Percentiles rank a stretch among this genome's conserved stretches.
Evolutionary conservation across 2,329 filamentous ascomycete genomes (phyloP).

Genomic region (Hansfordia pulvinata): DNA sequence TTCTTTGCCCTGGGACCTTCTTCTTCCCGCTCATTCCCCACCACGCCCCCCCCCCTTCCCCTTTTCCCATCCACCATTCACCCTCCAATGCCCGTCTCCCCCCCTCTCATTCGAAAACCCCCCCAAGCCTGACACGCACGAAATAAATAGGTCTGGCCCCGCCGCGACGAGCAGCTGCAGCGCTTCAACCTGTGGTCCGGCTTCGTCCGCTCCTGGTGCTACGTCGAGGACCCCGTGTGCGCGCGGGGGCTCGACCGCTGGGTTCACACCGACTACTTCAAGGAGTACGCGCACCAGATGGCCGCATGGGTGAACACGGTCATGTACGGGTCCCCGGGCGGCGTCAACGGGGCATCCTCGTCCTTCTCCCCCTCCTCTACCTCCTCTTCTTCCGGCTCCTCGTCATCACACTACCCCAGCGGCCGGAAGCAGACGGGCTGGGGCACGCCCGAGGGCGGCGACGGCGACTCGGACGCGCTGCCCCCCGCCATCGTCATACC

Average conservation of each 20-base stretch:
- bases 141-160: conserved; percentile 9
- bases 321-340: conserved; percentile 3
- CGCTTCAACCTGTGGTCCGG: conserved; percentile 9
- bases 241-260: conserved; percentile 11
- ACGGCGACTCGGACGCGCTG: no score
- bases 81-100: background rate
- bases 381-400: no score
- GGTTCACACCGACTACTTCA: conserved; percentile 16
- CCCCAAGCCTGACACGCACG: no score
- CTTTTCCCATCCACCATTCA: background rate
- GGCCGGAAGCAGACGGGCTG: no score
- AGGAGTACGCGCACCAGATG: conserved; percentile 11
- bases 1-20: no score
- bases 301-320: conserved; percentile 13
- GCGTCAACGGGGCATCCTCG: background rate
- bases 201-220: conserved; percentile 14
- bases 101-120: background rate
- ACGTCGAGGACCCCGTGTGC: conserved; percentile 14
- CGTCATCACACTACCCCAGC: no score
- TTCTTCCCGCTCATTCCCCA: no score
- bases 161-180: conserved; percentile 8
- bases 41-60: no score
- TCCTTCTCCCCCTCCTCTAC: no score
- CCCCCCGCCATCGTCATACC: no score
- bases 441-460: no score